Conservation (phyloP, 768 basidiomycete species). For the Heimioporus sp. region DNA sequence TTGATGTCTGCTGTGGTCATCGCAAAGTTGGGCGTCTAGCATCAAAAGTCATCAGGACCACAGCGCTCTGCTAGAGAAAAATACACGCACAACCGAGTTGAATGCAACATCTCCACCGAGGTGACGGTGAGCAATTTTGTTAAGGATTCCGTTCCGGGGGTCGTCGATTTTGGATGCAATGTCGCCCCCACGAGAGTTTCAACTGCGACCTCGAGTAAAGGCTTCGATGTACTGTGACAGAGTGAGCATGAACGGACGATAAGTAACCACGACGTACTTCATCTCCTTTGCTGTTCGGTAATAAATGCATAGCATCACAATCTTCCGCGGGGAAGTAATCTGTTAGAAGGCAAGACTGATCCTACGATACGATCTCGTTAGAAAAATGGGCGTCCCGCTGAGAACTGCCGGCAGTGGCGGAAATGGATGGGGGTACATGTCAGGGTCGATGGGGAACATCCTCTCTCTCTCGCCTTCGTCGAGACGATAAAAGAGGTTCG, state of each 20-base stretch:
- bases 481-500: conserved; percentile 2
- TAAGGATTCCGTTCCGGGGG: conserved; percentile 1
- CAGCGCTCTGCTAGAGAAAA: background rate
- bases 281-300: conserved; percentile 3
- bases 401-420: no score
- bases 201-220: conserved; percentile 1
- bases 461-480: background rate
- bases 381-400: no score
- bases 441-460: conserved; percentile 4
- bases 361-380: no score
- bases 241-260: background rate
- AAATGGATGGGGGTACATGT: background rate
- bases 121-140: background rate
- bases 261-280: background rate
- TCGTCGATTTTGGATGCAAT: background rate
- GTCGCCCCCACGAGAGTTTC: background rate
- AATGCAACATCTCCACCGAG: background rate
- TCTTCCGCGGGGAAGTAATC: fast-evolving
- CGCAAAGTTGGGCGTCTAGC: conserved; percentile 8
- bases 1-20: background rate
- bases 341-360: conserved; percentile 1
- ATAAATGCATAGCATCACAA: conserved; percentile 4
- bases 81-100: conserved; percentile 1
- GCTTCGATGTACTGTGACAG: background rate
- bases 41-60: background rate